Conservation (phyloP, 2,329 filamentous ascomycete genomes). For the Epichloe typhina region DNA sequence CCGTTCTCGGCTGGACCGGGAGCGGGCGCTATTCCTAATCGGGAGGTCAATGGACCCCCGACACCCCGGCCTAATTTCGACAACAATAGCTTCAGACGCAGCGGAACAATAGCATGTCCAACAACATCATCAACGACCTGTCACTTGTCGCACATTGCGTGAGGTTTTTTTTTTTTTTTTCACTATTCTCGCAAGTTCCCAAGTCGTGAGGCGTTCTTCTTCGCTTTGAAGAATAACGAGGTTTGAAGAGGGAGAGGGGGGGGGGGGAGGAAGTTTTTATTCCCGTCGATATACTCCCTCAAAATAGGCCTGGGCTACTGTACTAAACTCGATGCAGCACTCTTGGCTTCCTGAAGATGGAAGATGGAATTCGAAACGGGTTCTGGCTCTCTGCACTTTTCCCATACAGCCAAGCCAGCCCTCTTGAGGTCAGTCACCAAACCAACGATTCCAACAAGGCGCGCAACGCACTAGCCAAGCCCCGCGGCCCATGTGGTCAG, state of each 20-base stretch:
- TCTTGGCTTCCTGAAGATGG: background rate
- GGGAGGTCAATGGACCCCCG: conserved; percentile 13
- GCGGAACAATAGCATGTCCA: conserved; percentile 16
- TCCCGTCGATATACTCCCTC: background rate
- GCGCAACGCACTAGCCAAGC: background rate
- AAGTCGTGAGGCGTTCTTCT: background rate
- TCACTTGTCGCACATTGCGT: background rate
- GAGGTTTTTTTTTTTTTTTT: too few relatives aligned
- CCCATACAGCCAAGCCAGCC: background rate
- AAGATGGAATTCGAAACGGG: background rate
- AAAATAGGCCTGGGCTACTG: background rate
- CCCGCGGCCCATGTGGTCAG: background rate
- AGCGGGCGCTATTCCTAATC: conserved; percentile 7
- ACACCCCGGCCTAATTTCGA: conserved; percentile 11
- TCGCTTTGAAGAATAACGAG: background rate
- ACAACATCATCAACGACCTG: background rate
- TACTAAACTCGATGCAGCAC: background rate
- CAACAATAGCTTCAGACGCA: conserved; percentile 19
- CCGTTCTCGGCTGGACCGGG: background rate
- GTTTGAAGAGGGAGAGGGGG: background rate
- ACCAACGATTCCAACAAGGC: too few relatives aligned
- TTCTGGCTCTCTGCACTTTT: background rate
- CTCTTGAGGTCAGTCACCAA: too few relatives aligned
- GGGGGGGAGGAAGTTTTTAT: background rate
- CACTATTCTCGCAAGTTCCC: background rate